Evolutionary conservation across 2,329 filamentous ascomycete species (phyloP).

Genomic region (Ramichloridium luteum): DNA sequence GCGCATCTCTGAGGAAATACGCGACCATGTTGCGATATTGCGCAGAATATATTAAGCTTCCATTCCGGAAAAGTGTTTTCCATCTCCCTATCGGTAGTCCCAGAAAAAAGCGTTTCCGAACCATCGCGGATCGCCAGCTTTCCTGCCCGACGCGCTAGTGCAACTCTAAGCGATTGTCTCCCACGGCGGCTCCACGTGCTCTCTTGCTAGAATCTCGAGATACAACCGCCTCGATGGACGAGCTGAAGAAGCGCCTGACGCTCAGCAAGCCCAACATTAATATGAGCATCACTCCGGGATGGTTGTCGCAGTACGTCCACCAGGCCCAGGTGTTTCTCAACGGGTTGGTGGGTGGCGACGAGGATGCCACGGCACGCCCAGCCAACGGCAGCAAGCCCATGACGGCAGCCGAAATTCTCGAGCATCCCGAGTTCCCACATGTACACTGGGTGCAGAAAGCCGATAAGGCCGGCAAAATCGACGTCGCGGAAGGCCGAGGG

Average conservation of each 20-base stretch:
- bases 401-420: conserved; percentile 46
- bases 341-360: not conserved
- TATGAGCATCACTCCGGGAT: conserved; percentile 1
- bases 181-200: too few species aligned
- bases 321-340: conserved; percentile 1
- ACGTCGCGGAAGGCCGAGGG: conserved; percentile 57
- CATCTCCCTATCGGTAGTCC: too few species aligned
- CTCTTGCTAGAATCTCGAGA: too few species aligned
- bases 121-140: too few species aligned
- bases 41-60: too few species aligned
- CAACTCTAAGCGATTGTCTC: too few species aligned
- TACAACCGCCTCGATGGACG: too few species aligned
- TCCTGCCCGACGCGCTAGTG: too few species aligned
- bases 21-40: too few species aligned
- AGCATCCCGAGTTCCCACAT: conserved; percentile 54
- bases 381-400: conserved; percentile 23
- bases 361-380: not conserved
- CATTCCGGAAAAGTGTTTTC: too few species aligned
- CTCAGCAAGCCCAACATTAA: not conserved
- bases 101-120: too few species aligned
- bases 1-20: too few species aligned
- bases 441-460: conserved; percentile 60
- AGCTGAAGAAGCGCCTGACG: not conserved
- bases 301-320: not conserved
- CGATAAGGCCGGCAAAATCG: conserved; percentile 45